These are phyloP conservation scores for Coniochaeta ligniaria DNA, from an alignment of 2,329 filamentous ascomycete genomes.

Conservation along the genomic window DNA sequence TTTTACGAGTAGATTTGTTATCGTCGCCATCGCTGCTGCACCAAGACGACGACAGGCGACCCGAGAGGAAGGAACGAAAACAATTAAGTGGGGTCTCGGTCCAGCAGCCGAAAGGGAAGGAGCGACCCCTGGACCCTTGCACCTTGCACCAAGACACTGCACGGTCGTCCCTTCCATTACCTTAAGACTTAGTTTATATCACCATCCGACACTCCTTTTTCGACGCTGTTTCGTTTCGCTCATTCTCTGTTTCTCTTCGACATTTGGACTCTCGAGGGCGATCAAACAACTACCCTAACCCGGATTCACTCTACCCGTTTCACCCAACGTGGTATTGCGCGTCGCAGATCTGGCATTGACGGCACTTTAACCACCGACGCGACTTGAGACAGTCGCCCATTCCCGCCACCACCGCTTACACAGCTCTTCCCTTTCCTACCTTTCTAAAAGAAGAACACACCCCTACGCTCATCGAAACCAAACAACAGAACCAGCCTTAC, in stretches of 20 bases:
- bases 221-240: neutral
- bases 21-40: neutral
- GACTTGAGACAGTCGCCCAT: neutral
- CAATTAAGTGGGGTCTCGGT: neutral
- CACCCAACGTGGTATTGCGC: neutral
- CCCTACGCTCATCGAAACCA: neutral
- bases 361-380: neutral
- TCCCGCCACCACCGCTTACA: neutral
- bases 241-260: neutral
- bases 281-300: neutral
- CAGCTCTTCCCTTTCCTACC: neutral
- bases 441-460: neutral
- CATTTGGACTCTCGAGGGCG: neutral
- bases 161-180: no score
- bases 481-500: neutral
- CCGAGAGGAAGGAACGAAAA: constrained; percentile 1
- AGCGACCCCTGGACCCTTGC: neutral
- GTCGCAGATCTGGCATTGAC: neutral
- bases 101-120: neutral
- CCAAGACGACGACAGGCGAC: neutral
- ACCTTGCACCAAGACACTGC: no score
- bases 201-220: neutral
- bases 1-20: neutral
- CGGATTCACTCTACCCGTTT: neutral
- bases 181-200: no score